Percentiles rank a stretch among this genome's conserved stretches.
These are phyloP conservation scores for Ophiostoma himal-ulmi DNA, from an alignment of 2,329 filamentous ascomycete species.

Conservation along the genomic window DNA sequence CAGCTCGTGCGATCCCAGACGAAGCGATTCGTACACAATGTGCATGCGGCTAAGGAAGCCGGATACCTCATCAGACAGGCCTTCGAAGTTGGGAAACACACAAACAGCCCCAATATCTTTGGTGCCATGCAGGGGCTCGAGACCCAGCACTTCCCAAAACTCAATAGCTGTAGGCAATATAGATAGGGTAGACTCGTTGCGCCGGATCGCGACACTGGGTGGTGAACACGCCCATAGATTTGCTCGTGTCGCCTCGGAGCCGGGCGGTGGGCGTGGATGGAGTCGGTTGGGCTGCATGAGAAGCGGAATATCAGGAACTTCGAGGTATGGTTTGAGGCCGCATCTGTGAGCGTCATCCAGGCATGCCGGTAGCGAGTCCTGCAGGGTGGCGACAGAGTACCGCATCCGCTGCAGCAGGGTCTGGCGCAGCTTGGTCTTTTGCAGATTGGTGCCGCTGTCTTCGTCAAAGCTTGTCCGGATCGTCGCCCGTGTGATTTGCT, in stretches of 20 bases:
- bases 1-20: conserved; percentile 60
- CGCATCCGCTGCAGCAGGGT: conserved; percentile 41
- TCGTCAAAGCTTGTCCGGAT: conserved; percentile 22
- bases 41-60: conserved; percentile 63
- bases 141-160: conserved; percentile 77
- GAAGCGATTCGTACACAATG: conserved; percentile 66
- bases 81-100: conserved; percentile 61
- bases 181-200: conserved; percentile 63
- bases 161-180: conserved; percentile 66
- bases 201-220: conserved; percentile 66
- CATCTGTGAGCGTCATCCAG: conserved; percentile 40
- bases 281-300: conserved; percentile 45
- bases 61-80: conserved; percentile 54
- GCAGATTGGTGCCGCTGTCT: conserved; percentile 37
- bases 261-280: conserved; percentile 44
- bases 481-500: conserved; percentile 50
- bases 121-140: conserved; percentile 62
- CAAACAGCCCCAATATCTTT: conserved; percentile 69
- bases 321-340: conserved; percentile 47
- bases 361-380: conserved; percentile 40
- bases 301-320: conserved; percentile 53
- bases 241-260: conserved; percentile 43
- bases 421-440: conserved; percentile 34
- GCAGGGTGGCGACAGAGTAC: conserved; percentile 45
- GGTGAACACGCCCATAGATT: conserved; percentile 57